phyloP scores from a whole-genome alignment of 192 early-diverging fungal genomes.

The Linnemannia schmuckeri region DNA sequence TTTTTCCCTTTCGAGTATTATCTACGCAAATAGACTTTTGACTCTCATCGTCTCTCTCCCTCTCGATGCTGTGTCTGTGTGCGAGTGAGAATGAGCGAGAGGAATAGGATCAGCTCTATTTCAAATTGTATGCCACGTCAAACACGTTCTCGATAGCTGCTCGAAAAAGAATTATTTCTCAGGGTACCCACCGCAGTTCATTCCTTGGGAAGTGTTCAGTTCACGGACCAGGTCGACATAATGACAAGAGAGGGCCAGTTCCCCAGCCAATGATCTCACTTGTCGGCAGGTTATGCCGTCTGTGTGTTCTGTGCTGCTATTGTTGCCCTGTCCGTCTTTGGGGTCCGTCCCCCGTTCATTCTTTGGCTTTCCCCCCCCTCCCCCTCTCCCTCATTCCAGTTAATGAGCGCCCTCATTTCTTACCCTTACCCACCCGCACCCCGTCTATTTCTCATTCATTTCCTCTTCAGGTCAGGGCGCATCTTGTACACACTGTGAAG shows the following conservation, averaged over 20 bases:
- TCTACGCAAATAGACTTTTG: not conserved
- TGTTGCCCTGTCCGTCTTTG: not conserved
- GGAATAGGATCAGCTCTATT: not conserved
- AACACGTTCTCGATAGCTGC: too few species aligned
- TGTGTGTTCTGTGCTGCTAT: not conserved
- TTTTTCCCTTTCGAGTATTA: not conserved
- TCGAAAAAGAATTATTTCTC: not conserved
- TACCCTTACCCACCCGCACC: not conserved
- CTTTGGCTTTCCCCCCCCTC: not conserved
- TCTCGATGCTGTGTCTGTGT: not conserved
- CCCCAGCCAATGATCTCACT: not conserved
- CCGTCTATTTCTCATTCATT: not conserved
- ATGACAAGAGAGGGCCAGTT: not conserved
- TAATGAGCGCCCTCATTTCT: not conserved
- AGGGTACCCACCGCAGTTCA: not conserved
- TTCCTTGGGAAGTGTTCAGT: not conserved
- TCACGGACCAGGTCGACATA: not conserved
- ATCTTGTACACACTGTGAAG: not conserved
- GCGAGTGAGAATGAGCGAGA: not conserved
- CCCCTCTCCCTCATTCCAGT: not conserved
- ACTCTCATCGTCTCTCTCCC: not conserved
- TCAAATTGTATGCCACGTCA: not conserved
- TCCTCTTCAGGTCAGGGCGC: not conserved
- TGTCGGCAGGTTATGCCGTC: not conserved
- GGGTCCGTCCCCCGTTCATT: not conserved